Conservation (phyloP, 2,329 filamentous ascomycete species). For the Talaromyces sp. region DNA sequence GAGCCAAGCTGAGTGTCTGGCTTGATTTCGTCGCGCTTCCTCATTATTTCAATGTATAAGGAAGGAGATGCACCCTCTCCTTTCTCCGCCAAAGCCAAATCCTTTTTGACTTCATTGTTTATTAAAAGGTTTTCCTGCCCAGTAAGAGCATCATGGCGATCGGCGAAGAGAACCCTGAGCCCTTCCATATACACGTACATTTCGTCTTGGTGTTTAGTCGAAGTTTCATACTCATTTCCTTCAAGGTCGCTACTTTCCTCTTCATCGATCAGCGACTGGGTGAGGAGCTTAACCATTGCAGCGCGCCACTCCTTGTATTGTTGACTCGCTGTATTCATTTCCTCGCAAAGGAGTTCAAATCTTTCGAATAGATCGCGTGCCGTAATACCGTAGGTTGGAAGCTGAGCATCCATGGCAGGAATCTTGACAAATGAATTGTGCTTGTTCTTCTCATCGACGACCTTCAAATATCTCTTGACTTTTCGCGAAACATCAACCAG, state of each 20-base stretch:
- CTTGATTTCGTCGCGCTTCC: constrained; percentile 41
- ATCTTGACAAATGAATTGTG: constrained; percentile 58
- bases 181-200: constrained; percentile 81
- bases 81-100: constrained; percentile 56
- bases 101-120: constrained; percentile 64
- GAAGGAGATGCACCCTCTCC: constrained; percentile 69
- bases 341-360: constrained; percentile 60
- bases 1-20: constrained; percentile 53
- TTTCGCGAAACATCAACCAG: constrained; percentile 56
- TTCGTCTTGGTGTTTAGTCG: constrained; percentile 81
- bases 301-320: constrained; percentile 72
- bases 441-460: constrained; percentile 51
- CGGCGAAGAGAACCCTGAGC: constrained; percentile 69
- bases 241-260: constrained; percentile 71
- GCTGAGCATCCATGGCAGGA: constrained; percentile 53
- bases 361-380: constrained; percentile 61
- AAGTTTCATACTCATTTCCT: constrained; percentile 85
- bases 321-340: constrained; percentile 68
- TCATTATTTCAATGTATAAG: constrained; percentile 49
- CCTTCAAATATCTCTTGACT: constrained; percentile 61
- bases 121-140: constrained; percentile 73
- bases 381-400: constrained; percentile 65
- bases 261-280: constrained; percentile 75
- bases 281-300: constrained; percentile 65
- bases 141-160: constrained; percentile 71